Conservation (phyloP, 768 basidiomycete genomes). For the Auricularia cornea region DNA sequence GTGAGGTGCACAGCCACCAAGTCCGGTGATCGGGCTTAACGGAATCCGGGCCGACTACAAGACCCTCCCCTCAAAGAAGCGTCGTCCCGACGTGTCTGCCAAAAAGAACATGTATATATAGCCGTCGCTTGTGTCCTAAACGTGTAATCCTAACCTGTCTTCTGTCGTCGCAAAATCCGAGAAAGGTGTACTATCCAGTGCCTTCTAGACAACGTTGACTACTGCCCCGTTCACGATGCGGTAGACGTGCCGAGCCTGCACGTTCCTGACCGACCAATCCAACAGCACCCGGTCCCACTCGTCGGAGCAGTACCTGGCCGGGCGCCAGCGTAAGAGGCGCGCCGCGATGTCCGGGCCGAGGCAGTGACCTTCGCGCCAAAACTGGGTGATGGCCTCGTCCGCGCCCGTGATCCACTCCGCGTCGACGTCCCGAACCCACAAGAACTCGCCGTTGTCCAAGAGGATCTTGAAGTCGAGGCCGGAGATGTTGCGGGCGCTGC, state of each 20-base stretch:
- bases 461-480: background rate
- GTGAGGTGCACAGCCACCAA: too few species aligned
- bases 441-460: background rate
- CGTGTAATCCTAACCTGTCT: too few species aligned
- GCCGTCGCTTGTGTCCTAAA: too few species aligned
- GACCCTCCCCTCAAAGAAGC: too few species aligned
- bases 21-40: too few species aligned
- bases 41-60: too few species aligned
- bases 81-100: too few species aligned
- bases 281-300: background rate
- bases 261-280: background rate
- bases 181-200: too few species aligned
- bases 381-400: background rate
- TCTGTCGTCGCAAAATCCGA: too few species aligned
- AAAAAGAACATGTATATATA: too few species aligned
- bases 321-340: background rate
- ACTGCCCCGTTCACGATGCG: too few species aligned
- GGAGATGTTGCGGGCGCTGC: background rate
- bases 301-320: background rate
- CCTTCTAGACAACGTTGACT: too few species aligned
- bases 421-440: background rate
- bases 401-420: background rate
- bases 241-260: background rate
- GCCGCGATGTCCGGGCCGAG: background rate
- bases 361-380: background rate